Evolutionary conservation across 257 asterid genomes (phyloP).

Genomic region (Penstemon newberryi): DNA sequence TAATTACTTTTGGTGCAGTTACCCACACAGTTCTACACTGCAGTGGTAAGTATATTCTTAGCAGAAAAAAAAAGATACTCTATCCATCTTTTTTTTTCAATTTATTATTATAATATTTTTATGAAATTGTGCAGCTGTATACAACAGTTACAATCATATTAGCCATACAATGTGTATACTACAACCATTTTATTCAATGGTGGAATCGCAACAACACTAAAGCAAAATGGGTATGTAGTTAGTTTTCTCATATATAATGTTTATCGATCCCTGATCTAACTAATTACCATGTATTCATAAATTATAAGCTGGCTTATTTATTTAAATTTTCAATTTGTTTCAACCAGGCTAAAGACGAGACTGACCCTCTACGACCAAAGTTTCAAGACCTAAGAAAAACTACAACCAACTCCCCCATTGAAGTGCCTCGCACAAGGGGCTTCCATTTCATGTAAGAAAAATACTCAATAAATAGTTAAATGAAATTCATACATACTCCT

Average conservation of each 20-base stretch:
- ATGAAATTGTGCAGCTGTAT: conserved; percentile 39
- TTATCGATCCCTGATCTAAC: too few species aligned
- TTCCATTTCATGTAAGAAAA: conserved; percentile 44
- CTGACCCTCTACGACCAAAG: conserved; percentile 24
- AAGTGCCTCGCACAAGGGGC: conserved; percentile 40
- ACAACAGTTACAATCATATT: conserved; percentile 43
- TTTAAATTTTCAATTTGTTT: neutral
- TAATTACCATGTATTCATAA: too few species aligned
- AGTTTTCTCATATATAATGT: too few species aligned
- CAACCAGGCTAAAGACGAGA: conserved; percentile 27
- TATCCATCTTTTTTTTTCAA: neutral
- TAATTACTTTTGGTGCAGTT: conserved; percentile 39
- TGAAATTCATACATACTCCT: too few species aligned
- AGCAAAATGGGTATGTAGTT: conserved; percentile 20
- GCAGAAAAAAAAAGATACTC: neutral
- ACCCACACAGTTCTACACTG: conserved; percentile 67
- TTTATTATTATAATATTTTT: neutral
- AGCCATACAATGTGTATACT: conserved; percentile 55
- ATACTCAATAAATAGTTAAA: neutral
- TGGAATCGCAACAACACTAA: conserved; percentile 19
- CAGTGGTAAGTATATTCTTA: conserved; percentile 40
- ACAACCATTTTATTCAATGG: conserved; percentile 36
- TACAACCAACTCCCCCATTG: conserved; percentile 31
- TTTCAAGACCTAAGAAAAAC: conserved; percentile 11
- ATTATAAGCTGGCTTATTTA: neutral